Evolutionary conservation across 768 basidiomycete species (phyloP).

Genomic region (Trametes elegans): DNA sequence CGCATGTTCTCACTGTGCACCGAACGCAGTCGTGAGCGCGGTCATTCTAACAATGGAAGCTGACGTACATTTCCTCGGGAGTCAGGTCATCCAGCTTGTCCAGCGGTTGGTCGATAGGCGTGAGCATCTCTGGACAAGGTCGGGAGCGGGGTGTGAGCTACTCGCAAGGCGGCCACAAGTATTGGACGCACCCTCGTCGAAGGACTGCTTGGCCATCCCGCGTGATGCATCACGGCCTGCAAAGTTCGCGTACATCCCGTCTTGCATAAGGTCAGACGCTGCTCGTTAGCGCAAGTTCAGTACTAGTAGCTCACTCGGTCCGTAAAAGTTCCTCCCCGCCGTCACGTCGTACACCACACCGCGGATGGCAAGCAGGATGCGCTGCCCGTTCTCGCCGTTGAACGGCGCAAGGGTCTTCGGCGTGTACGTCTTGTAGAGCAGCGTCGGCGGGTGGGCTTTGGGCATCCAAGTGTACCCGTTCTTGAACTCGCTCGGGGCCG

Average conservation of each 20-base stretch:
- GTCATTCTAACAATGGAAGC: background rate
- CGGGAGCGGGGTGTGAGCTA: background rate
- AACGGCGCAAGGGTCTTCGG: slow-evolving; percentile 72
- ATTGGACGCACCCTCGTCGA: slow-evolving; percentile 73
- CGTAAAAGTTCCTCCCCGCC: slow-evolving; percentile 87
- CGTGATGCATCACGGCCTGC: slow-evolving; percentile 94
- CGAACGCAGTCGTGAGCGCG: slow-evolving; percentile 4
- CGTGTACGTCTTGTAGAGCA: slow-evolving; percentile 77
- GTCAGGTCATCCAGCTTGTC: slow-evolving; percentile 81
- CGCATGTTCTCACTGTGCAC: slow-evolving; percentile 83
- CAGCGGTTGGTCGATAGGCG: slow-evolving; percentile 79
- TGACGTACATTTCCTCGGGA: slow-evolving; percentile 76
- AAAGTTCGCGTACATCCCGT: slow-evolving; percentile 97
- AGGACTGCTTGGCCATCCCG: slow-evolving; percentile 98
- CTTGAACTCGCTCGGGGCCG: slow-evolving; percentile 69
- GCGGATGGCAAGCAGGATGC: slow-evolving; percentile 85
- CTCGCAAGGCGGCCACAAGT: too few relatives aligned
- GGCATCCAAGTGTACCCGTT: slow-evolving; percentile 93
- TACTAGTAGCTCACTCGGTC: slow-evolving; percentile 65
- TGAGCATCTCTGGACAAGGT: slow-evolving; percentile 73
- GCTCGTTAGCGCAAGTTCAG: background rate
- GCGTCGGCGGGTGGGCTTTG: slow-evolving; percentile 70
- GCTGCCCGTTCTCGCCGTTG: slow-evolving; percentile 58
- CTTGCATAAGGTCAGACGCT: slow-evolving; percentile 38
- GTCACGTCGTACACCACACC: slow-evolving; percentile 93